These are phyloP conservation scores for Sanghuangporus baumii DNA, from an alignment of 1,284 basidiomycete species.

Conservation along the genomic window DNA sequence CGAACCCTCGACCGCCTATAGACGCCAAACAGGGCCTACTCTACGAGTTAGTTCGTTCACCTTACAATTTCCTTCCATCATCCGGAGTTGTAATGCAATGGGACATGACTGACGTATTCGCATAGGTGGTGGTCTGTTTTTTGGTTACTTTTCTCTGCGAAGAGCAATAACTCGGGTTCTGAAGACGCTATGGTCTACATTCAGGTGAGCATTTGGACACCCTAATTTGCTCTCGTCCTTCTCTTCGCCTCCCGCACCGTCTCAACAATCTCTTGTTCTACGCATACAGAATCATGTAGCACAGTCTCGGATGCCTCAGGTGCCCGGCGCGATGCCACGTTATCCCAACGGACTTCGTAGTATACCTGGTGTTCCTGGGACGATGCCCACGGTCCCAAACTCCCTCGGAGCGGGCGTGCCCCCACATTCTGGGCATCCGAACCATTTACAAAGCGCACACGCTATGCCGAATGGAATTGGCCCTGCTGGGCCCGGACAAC, in stretches of 20 bases:
- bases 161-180: conserved; percentile 52
- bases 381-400: not conserved
- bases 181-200: conserved; percentile 70
- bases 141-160: conserved; percentile 76
- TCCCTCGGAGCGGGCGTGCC: conserved; percentile 13
- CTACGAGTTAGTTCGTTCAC: conserved; percentile 58
- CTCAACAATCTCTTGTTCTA: conserved; percentile 30
- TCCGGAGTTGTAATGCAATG: not conserved
- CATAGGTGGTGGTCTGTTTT: conserved; percentile 82
- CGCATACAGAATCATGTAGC: conserved; percentile 25
- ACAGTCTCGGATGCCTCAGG: conserved; percentile 26
- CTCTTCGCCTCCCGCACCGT: conserved; percentile 17
- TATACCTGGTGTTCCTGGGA: conserved; percentile 1
- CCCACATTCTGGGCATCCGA: conserved; percentile 21
- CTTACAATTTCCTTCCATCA: not conserved
- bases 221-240: conserved; percentile 7
- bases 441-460: conserved; percentile 13
- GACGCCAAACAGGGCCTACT: conserved; percentile 75
- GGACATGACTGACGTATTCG: not conserved
- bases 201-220: conserved; percentile 42
- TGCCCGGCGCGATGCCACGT: conserved; percentile 22
- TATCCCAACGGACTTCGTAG: conserved; percentile 22
- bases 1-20: conserved; percentile 63
- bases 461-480: conserved; percentile 29
- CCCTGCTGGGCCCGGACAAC: conserved; percentile 11